Base-by-base conservation (phyloP, 257 asterid species). In the Solanum dulcamara region DNA sequence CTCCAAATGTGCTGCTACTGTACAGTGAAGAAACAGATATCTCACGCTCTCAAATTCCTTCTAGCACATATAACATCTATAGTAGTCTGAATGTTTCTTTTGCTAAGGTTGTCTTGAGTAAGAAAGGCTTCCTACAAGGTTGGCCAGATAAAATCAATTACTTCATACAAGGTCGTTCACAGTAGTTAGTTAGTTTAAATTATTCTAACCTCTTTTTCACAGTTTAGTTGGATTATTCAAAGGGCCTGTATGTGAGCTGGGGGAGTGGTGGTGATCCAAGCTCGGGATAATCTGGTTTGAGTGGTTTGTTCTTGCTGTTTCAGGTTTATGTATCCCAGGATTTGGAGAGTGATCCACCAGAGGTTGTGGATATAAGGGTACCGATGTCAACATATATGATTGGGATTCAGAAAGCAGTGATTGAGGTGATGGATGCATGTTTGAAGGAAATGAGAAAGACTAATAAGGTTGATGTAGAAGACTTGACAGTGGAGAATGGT, bases 341-440 rank as follows among this genome's bases (percentile, higher is more conserved):
- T 87, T 90, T 96, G 92, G 98, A 96, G 92, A 92, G 92, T 88
- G 92, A 94, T 85, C 98, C 96, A 74, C 98, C 99, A 0, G 98
- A 93, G 89, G 99, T 96, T 85, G 89, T 96, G 74, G 98, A 96
- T 87, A 89, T 96, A 87, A 93, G 98, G 89, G 98, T 95, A 44
- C 97, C 98, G 7, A 96, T 96, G 99, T 90, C 99, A 1, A 70
- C 92, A 1, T 84, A 93, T 89, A 95, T 96, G 99, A 83, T 94
- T 84, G 94, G 91, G 89, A 96, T 96, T 86, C 99, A 96, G 86
- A 96, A 92, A 84, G 96, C 99, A 40, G 96, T 96, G 80, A 90
- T 95, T 24, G 98, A 96, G 88, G 98, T 95, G 83, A 92, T 96
- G 97, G 99, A 96, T 91, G 98, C 97, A 8, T 95, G 99, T 87